A percentile compares a stretch with the other conserved stretches of the same genome.
Conservation (phyloP, 2,329 filamentous ascomycete genomes). For the Colletotrichum navitas region DNA sequence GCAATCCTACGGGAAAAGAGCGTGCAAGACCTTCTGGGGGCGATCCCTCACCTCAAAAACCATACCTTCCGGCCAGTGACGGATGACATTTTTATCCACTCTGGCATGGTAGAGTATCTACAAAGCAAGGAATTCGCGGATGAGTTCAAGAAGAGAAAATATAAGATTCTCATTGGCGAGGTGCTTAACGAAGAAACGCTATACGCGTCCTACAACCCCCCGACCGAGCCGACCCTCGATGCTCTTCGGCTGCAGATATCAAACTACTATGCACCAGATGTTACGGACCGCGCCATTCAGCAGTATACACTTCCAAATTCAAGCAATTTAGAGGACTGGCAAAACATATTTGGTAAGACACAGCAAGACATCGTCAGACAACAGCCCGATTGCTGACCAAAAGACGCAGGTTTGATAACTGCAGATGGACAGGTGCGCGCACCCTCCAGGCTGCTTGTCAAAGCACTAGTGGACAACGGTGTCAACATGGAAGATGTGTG, state of each 20-base stretch:
- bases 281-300: slow-evolving; percentile 52
- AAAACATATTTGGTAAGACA: slow-evolving; percentile 51
- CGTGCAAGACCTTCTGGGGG: slow-evolving; percentile 49
- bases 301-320: slow-evolving; percentile 52
- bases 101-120: slow-evolving; percentile 55
- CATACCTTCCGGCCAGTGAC: slow-evolving; percentile 62
- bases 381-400: neutral
- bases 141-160: slow-evolving; percentile 51
- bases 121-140: slow-evolving; percentile 52
- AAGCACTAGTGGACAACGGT: slow-evolving; percentile 49
- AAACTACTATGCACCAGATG: slow-evolving; percentile 58
- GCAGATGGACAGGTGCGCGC: slow-evolving; percentile 56
- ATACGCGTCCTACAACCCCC: slow-evolving; percentile 56
- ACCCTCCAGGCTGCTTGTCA: slow-evolving; percentile 51
- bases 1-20: slow-evolving; percentile 49
- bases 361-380: neutral
- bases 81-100: slow-evolving; percentile 55
- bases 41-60: slow-evolving; percentile 55
- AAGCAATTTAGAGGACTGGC: slow-evolving; percentile 52
- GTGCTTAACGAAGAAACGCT: slow-evolving; percentile 59
- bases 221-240: slow-evolving; percentile 49
- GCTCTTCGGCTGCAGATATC: slow-evolving; percentile 54
- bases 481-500: slow-evolving; percentile 53
- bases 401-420: slow-evolving; percentile 47
- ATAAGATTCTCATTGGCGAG: slow-evolving; percentile 57